Evolutionary conservation across 805 yeast genomes (phyloP).

Genomic region (Nakazawaea ambrosiae): DNA sequence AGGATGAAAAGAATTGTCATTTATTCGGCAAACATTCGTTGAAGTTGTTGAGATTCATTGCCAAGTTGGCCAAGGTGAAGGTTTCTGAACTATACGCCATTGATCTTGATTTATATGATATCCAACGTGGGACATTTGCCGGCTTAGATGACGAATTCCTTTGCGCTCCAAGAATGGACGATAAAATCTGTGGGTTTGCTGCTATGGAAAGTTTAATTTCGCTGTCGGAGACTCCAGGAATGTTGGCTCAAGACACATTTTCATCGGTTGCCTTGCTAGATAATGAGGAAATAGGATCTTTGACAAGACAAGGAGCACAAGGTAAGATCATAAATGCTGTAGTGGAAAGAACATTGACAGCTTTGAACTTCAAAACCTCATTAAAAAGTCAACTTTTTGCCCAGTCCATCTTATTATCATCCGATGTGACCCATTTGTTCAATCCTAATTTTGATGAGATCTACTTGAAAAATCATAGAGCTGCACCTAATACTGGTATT

Average conservation of each 20-base stretch:
- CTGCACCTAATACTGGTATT: conserved; percentile 72
- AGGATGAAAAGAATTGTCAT: conserved; percentile 56
- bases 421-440: conserved; percentile 77
- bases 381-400: conserved; percentile 38
- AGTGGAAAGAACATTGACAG: conserved; percentile 36
- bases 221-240: conserved; percentile 15
- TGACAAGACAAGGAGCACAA: conserved; percentile 73
- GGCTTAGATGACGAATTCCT: conserved; percentile 73
- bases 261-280: conserved; percentile 63
- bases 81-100: conserved; percentile 59
- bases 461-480: conserved; percentile 71
- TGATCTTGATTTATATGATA: conserved; percentile 75
- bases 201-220: conserved; percentile 59
- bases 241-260: conserved; percentile 28
- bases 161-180: conserved; percentile 80
- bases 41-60: conserved; percentile 58
- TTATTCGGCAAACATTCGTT: conserved; percentile 63
- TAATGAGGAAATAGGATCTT: conserved; percentile 80
- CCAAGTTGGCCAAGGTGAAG: conserved; percentile 48
- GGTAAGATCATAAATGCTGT: conserved; percentile 66
- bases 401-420: conserved; percentile 71
- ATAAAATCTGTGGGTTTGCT: conserved; percentile 72
- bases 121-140: conserved; percentile 71
- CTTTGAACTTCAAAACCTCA: too few species aligned
- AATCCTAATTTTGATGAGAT: conserved; percentile 68